Evolutionary conservation across 371 early-diverging fungal genomes (phyloP).

Genomic region (Syncephalastrum racemosum): DNA sequence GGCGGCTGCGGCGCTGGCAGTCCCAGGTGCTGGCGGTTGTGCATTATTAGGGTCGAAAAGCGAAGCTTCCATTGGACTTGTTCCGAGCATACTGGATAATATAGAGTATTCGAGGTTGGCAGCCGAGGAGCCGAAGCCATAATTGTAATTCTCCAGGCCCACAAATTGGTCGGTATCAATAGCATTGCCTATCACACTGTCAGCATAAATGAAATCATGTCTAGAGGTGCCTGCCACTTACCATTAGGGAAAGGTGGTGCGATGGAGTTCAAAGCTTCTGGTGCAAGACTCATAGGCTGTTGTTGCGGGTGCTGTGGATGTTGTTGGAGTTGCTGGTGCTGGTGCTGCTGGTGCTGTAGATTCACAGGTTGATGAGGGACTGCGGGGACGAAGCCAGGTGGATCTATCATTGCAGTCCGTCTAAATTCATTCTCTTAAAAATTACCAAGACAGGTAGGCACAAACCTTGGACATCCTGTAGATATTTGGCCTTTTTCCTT

Average conservation of each 20-base stretch:
- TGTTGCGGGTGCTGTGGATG: conserved; percentile 7
- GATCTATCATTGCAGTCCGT: too few relatives aligned
- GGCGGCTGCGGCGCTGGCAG: conserved; percentile 1
- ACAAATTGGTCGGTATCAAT: conserved; percentile 22
- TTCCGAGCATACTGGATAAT: conserved; percentile 78
- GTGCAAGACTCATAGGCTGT: conserved; percentile 4
- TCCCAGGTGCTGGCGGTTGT: background rate
- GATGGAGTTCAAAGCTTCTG: background rate
- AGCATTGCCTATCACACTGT: background rate
- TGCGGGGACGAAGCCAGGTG: background rate
- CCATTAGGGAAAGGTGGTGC: conserved; percentile 7
- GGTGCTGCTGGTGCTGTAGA: conserved; percentile 4
- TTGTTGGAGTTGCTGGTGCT: conserved; percentile 3
- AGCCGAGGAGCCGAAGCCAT: conserved; percentile 82
- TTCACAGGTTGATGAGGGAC: background rate
- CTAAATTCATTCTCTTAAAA: conserved; percentile 1
- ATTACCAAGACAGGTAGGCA: conserved; percentile 15
- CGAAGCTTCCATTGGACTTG: conserved; percentile 16
- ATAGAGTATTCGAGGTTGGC: conserved; percentile 87
- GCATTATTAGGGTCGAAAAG: conserved; percentile 11
- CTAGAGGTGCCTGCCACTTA: background rate
- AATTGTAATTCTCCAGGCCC: conserved; percentile 28
- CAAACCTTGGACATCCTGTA: conserved; percentile 52
- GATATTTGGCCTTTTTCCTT: conserved; percentile 72
- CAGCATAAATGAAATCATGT: background rate